Base-by-base conservation (phyloP, 805 yeast species). In the Ogataea naganishii region DNA sequence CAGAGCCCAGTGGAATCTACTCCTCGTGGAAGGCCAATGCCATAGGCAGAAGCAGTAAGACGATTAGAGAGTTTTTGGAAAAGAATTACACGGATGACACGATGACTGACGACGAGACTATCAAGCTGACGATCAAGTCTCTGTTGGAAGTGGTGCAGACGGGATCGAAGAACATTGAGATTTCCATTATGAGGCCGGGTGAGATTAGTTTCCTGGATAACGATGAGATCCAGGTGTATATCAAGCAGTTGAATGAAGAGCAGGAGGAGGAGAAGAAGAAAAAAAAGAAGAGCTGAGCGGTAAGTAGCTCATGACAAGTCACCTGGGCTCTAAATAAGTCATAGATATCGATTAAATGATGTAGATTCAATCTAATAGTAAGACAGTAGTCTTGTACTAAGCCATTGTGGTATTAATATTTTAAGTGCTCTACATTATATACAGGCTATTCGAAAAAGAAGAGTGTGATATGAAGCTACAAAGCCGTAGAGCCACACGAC, bases 11-110 rank as follows among this genome's bases (percentile, higher is more conserved):
- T 27, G 98, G 98, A 16, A 89, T 92, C 41, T 89, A 80, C 54
- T 83, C 94, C 27, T 94, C 96, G 3, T 92, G 98, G 98, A 84
- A 88, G 56, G 96, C 97, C 20, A 89, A 84, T 52, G 86, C 97
- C 13, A 92, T 92, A 49, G 98, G 98, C 35, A 76, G 96, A 51
- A 81, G 92, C 38, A 73, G 92, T 39, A 89, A 92, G 56, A 89
- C 97, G 3, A 96, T 92, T 20, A 78, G 94, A 44, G 98, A 92
- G 56, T 83, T 88, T 46, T 69, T 92, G 56, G 98, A 92, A 56
- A 88, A 86, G 61, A 82, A 84, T 49, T 85, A 83, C 27, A 42
- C 43, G 30, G 75, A 62, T 8, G 70, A 77, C 59, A 76, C 72
- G 31, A 52, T 71, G 53, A 63, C 69, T 30, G 84, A 76, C 39